A percentile compares a stretch with the other conserved stretches of the same genome.
phyloP scores from a whole-genome alignment of 78 protist genomes.

The Pigoraptor vietnamica region DNA sequence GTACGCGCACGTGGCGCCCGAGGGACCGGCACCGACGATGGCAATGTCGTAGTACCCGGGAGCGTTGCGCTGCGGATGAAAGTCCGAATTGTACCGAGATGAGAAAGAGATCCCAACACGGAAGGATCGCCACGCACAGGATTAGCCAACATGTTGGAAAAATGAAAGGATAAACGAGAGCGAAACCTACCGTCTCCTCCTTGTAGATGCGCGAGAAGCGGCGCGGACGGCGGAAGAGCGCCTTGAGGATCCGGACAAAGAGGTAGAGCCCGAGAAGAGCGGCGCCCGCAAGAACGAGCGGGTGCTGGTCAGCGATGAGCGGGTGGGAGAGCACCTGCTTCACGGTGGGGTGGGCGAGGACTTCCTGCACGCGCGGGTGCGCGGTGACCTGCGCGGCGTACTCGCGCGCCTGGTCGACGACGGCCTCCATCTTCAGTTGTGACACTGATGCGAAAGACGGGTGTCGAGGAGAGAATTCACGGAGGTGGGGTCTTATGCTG shows the following conservation, averaged over 20 bases:
- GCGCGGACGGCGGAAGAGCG: background rate
- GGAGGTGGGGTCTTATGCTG: no score
- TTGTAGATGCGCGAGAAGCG: background rate
- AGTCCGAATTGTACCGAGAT: background rate
- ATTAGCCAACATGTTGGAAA: no score
- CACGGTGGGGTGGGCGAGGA: background rate
- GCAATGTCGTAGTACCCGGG: background rate
- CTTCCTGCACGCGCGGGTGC: background rate
- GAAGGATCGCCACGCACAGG: no score
- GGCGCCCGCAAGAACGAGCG: background rate
- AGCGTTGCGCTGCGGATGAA: background rate
- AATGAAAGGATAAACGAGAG: no score
- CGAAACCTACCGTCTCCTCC: background rate
- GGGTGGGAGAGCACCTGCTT: background rate
- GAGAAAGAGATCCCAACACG: background rate
- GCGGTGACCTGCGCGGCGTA: background rate
- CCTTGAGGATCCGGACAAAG: background rate
- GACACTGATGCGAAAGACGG: no score
- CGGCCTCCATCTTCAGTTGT: background rate
- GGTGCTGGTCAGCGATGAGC: background rate
- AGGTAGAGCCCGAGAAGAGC: background rate
- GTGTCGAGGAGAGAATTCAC: no score
- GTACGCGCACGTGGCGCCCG: constrained; percentile 43
- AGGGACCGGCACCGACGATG: background rate
- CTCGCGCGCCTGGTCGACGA: background rate